phyloP scores from a whole-genome alignment of 306 rosid genomes.

The Pyrus bretschneideri region DNA sequence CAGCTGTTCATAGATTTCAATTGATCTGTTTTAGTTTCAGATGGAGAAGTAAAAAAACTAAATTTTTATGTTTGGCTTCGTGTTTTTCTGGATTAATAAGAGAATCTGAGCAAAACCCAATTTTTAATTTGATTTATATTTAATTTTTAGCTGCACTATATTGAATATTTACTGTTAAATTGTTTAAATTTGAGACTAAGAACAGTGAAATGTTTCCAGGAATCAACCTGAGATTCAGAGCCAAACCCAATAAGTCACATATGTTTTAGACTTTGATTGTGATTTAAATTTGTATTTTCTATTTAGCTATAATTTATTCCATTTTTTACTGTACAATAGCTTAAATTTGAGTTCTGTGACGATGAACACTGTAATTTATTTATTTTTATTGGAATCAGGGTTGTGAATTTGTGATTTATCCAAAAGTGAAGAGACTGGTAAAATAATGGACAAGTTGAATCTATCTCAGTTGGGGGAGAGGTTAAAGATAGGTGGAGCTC shows the following conservation, averaged over 20 bases:
- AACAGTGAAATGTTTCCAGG: too few relatives aligned
- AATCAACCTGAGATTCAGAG: too few relatives aligned
- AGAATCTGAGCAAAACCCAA: too few relatives aligned
- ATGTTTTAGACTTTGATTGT: neutral
- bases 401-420: neutral
- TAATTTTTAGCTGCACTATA: too few relatives aligned
- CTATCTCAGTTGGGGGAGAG: slow-evolving; percentile 54
- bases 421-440: neutral
- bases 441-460: slow-evolving; percentile 54
- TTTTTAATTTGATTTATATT: too few relatives aligned
- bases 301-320: neutral
- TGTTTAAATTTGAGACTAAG: too few relatives aligned
- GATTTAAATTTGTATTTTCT: neutral
- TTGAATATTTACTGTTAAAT: too few relatives aligned
- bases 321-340: neutral
- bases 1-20: neutral
- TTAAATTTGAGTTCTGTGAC: neutral
- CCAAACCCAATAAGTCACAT: neutral
- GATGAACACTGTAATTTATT: neutral
- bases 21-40: neutral
- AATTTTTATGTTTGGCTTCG: too few relatives aligned
- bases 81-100: neutral
- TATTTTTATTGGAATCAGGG: neutral
- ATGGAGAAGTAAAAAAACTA: neutral
- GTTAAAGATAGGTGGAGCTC: slow-evolving; percentile 65